phyloP scores from a whole-genome alignment of 345 rosid species.

The Eucalyptus polybractea region DNA sequence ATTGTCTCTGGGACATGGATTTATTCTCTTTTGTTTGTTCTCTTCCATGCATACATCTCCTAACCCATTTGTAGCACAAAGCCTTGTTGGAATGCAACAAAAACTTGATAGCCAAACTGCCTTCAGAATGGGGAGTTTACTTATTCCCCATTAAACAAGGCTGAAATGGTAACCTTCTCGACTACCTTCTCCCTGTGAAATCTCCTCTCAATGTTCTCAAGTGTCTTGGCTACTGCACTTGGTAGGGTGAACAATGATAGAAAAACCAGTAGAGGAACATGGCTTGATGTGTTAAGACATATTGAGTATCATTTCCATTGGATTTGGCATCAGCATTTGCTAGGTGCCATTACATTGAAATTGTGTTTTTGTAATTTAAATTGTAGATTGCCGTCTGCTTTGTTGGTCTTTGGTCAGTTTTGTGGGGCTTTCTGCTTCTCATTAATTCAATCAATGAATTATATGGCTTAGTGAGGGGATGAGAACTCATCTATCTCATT shows the following conservation, averaged over 20 bases:
- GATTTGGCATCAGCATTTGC: not conserved
- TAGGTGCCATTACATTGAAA: not conserved
- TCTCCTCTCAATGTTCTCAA: not conserved
- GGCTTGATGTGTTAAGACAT: not conserved
- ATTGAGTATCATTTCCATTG: not conserved
- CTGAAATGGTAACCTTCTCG: not conserved
- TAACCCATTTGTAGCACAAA: not conserved
- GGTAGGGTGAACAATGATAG: not conserved
- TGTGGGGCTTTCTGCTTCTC: not conserved
- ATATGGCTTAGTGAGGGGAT: not conserved
- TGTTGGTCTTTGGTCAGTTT: not conserved
- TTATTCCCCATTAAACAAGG: not conserved
- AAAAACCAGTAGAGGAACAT: not conserved
- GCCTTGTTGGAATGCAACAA: not conserved
- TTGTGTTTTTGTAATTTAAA: not conserved
- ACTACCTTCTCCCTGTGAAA: not conserved
- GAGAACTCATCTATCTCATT: not conserved
- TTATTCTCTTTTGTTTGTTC: not conserved
- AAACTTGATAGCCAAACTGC: not conserved
- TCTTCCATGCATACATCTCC: not conserved
- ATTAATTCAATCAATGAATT: not conserved
- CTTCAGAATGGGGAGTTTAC: not conserved
- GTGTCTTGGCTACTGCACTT: not conserved
- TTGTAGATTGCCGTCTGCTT: not conserved
- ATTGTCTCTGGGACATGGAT: not conserved